phyloP scores from a whole-genome alignment of 805 yeast genomes.

The Saccharomyces mikatae region DNA sequence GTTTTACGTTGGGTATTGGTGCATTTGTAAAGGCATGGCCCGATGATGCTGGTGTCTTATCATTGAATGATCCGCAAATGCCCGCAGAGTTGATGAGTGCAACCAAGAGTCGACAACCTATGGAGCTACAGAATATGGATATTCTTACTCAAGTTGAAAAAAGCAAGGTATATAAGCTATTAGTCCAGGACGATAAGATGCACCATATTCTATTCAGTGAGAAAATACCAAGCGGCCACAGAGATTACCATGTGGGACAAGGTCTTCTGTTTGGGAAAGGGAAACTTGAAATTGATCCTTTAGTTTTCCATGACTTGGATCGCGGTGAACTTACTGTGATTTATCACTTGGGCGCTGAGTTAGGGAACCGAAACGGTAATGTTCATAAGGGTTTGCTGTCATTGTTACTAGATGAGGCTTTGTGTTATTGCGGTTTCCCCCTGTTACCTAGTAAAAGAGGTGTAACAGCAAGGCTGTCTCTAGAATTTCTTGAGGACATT shows the following conservation, averaged over 20 bases:
- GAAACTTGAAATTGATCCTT: conserved; percentile 67
- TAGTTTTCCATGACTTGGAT: conserved; percentile 46
- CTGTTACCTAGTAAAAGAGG: conserved; percentile 73
- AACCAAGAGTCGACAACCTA: conserved; percentile 22
- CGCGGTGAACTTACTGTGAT: conserved; percentile 53
- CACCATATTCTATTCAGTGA: conserved; percentile 33
- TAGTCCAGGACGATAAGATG: conserved; percentile 11
- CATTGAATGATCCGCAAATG: conserved; percentile 9
- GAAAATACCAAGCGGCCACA: conserved; percentile 51
- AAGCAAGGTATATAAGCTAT: conserved; percentile 15
- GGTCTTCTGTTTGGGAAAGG: conserved; percentile 65
- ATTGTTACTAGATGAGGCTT: conserved; percentile 73
- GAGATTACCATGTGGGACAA: conserved; percentile 55
- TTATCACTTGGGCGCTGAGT: conserved; percentile 58
- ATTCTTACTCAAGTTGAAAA: conserved; percentile 20
- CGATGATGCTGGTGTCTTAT: conserved; percentile 13
- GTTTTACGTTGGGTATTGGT: conserved; percentile 24
- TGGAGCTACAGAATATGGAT: conserved; percentile 22
- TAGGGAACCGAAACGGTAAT: conserved; percentile 62
- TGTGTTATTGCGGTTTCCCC: conserved; percentile 81
- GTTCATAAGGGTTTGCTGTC: conserved; percentile 78
- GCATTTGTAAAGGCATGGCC: conserved; percentile 30
- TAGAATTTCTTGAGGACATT: conserved; percentile 47
- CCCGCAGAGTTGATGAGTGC: conserved; percentile 6
- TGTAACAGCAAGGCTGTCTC: conserved; percentile 71